phyloP scores from a whole-genome alignment of 1,284 basidiomycete species.

The Ceratobasidium sp. region DNA sequence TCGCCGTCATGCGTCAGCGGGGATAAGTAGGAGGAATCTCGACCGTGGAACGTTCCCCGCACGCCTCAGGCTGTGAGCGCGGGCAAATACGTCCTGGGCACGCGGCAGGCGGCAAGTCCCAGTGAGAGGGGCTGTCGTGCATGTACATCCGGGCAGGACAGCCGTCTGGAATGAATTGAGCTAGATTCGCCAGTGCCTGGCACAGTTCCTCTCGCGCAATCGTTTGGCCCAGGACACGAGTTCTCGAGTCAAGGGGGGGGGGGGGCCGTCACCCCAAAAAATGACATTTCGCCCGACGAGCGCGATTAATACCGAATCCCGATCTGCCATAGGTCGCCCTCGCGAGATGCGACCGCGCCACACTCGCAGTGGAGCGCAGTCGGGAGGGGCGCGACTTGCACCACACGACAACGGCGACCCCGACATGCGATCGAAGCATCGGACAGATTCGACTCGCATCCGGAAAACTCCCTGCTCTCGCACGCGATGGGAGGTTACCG shows the following conservation, averaged over 20 bases:
- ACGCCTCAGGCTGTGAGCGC: constrained; percentile 5
- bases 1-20: constrained; percentile 33
- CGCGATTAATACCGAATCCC: neutral
- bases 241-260: constrained; percentile 2
- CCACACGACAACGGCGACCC: constrained; percentile 7
- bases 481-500: constrained; percentile 32
- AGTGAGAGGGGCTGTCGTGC: constrained; percentile 6
- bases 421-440: constrained; percentile 41
- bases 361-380: constrained; percentile 30
- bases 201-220: neutral
- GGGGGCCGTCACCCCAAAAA: constrained; percentile 20
- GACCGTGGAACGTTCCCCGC: constrained; percentile 5
- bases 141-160: constrained; percentile 17
- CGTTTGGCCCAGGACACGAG: constrained; percentile 5
- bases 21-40: constrained; percentile 5
- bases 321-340: neutral
- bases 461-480: constrained; percentile 21
- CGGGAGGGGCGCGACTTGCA: neutral
- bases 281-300: neutral
- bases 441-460: constrained; percentile 10
- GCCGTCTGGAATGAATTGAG: constrained; percentile 11
- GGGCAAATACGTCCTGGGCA: constrained; percentile 24
- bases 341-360: constrained; percentile 29
- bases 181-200: constrained; percentile 31
- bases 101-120: constrained; percentile 41